Evolutionary conservation across 345 rosid genomes (phyloP).

Genomic region (Lepidium didymum): DNA sequence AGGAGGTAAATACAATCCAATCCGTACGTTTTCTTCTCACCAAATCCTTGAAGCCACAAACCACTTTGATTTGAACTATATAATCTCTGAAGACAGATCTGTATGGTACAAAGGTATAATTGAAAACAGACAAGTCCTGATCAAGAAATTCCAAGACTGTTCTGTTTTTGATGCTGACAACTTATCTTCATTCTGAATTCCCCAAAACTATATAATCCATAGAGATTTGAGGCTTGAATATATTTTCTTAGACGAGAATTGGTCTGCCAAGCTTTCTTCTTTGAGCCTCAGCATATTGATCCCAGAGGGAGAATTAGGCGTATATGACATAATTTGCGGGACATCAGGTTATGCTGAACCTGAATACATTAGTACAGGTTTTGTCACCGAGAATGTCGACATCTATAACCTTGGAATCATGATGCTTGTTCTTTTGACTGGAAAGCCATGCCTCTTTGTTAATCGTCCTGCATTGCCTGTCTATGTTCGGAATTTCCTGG

Average conservation of each 20-base stretch:
- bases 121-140: slow-evolving; percentile 8
- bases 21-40: slow-evolving; percentile 11
- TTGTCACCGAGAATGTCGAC: slow-evolving; percentile 20
- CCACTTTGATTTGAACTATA: not conserved
- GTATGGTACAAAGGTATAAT: slow-evolving; percentile 10
- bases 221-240: slow-evolving; percentile 21
- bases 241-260: slow-evolving; percentile 13
- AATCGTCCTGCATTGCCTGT: slow-evolving; percentile 13
- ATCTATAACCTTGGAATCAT: slow-evolving; percentile 16
- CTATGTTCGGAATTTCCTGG: not conserved
- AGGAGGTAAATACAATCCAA: slow-evolving; percentile 19
- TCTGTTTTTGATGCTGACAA: slow-evolving; percentile 1
- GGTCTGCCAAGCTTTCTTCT: slow-evolving; percentile 7
- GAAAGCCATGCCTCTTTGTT: not conserved
- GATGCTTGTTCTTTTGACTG: slow-evolving; percentile 9
- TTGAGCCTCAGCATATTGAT: slow-evolving; percentile 8
- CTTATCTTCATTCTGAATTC: slow-evolving; percentile 16
- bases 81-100: slow-evolving; percentile 2
- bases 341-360: slow-evolving; percentile 17
- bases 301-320: slow-evolving; percentile 10
- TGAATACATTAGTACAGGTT: not conserved
- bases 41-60: slow-evolving; percentile 20
- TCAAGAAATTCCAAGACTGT: slow-evolving; percentile 5
- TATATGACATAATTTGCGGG: slow-evolving; percentile 5
- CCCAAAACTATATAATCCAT: slow-evolving; percentile 15